Evolutionary conservation across 495 filamentous ascomycete species (phyloP), one percentile per base, ranked within the genome.

Genomic region (Podospora sp.): DNA sequence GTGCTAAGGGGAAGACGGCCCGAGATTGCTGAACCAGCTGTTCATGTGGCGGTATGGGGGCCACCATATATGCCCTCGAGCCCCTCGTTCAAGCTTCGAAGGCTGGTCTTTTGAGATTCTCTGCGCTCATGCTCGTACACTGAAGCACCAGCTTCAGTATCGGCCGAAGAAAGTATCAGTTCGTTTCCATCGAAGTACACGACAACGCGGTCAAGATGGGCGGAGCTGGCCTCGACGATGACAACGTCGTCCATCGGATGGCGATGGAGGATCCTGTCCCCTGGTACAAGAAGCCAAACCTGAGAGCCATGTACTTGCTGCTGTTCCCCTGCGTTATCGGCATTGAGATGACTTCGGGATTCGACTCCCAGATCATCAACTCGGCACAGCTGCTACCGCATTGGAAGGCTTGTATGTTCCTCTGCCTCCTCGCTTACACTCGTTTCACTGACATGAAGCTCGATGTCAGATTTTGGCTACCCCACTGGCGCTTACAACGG

Each of bases 351-450:
- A 91, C 88, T 0, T 89, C 87, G 6, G 88, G 89, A 0, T 91
- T 91, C 75, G 88, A 91, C 75, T 88, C 86, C 7, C 86, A 88
- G 67, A 87, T 91, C 69, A 89, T 91, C 77, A 91, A 90, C 69
- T 80, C 84, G 0, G 82, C 90, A 0, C 87, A 91, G 73, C 81
- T 88, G 22, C 80, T 89, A 16, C 79, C 80, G 22, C 78, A 82
- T 12, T 90, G 86, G 87, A 81, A 83, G 59, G 68, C 73, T 9
- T 90, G 87, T 87, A 69, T 73, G 81, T 82, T 75, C 18, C 69
- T 70, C n/a, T 27, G 0, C 29, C 12, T 2, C 2, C 14, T 62
- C 2, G 21, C 33, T 24, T 40, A 21, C 26, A 55, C 21, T 5
- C n/a, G 59, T 50, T 50, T 70, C 49, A 62, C 55, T 35, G n/a